Evolutionary conservation across 345 rosid genomes (phyloP), one percentile per base, ranked within the genome.

Genomic region (Anacardium occidentale): DNA sequence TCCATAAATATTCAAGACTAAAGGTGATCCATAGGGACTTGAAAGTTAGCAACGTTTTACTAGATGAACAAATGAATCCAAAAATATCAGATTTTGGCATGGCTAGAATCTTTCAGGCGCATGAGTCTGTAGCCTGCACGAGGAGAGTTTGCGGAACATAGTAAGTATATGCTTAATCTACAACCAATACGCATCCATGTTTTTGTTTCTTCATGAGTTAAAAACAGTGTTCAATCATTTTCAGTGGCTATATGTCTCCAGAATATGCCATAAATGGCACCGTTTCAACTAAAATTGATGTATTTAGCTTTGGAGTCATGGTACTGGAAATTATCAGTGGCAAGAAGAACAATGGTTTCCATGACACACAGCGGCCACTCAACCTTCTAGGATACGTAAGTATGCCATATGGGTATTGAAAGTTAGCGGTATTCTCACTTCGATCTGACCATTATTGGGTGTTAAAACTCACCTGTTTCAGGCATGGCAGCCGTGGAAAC

Each of bases 381-480:
- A 73, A 77, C 40, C 66, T 73, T 37, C 14, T 69, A 2, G 77
- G 74, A 48, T 62, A 68, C 68, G 80, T 62, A 77, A 53, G 74
- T 55, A 68, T 53, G 40, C 7, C 5, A 37, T 5, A 37, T 6
- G 7, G 7, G 7, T 37, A 37, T 37, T 37, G 7, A 37, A 37
- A 37, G 5, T 37, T 37, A 37, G 40, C 40, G 7, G 7, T 37
- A 37, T 37, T 37, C 40, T 37, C 3, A 37, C 40, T 37, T 6
- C 5, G 7, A 51, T 8, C 17, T 37, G 55, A 14, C 14, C 40
- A 37, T 42, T 34, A 8, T 21, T 64, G 18, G 25, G 8, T 50
- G 58, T 20, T 5, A 66, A 25, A 2, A n/a, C 24, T 34, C 11
- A 0, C 26, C 1, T 0, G 0, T 64, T 63, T 60, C 64, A 76